These are phyloP conservation scores for Mortierella sp. DNA, from an alignment of 371 early-diverging fungal species.

Conservation along the genomic window DNA sequence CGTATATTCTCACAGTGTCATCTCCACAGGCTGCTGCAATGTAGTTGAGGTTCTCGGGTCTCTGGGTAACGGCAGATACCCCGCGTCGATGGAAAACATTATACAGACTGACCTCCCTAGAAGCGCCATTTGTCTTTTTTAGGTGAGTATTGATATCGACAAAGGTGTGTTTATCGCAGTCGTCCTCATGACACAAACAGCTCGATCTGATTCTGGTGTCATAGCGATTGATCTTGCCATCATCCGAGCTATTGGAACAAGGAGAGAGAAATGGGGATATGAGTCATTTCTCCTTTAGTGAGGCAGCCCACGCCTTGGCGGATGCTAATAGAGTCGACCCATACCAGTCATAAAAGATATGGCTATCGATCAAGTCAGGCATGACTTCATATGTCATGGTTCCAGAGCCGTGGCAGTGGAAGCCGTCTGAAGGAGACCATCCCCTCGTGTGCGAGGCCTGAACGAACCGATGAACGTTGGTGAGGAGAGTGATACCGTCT, in stretches of 20 bases:
- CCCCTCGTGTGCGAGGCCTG: slow-evolving; percentile 12
- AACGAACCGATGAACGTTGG: slow-evolving; percentile 60
- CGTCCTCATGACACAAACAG: slow-evolving; percentile 32
- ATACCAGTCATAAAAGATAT: slow-evolving; percentile 53
- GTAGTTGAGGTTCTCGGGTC: slow-evolving; percentile 52
- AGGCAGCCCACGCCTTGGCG: too few species aligned
- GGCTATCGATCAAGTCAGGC: slow-evolving; percentile 36
- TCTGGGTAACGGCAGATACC: slow-evolving; percentile 51
- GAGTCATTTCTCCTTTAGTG: too few species aligned
- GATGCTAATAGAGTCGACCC: too few species aligned
- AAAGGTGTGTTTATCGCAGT: slow-evolving; percentile 44
- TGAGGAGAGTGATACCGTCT: slow-evolving; percentile 73
- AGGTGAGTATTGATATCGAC: slow-evolving; percentile 43
- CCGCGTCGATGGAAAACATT: slow-evolving; percentile 20
- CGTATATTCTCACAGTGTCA: slow-evolving; percentile 56
- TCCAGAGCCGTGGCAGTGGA: slow-evolving; percentile 34
- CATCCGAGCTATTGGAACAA: slow-evolving; percentile 37
- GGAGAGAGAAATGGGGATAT: background rate
- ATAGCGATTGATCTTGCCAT: slow-evolving; percentile 53
- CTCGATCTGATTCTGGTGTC: slow-evolving; percentile 51
- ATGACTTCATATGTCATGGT: slow-evolving; percentile 48
- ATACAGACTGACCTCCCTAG: slow-evolving; percentile 8
- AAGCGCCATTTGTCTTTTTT: background rate
- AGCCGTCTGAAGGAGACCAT: slow-evolving; percentile 38
- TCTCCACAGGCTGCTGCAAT: slow-evolving; percentile 56